Evolutionary conservation across 306 rosid genomes (phyloP).

Genomic region (Casuarina glauca): DNA sequence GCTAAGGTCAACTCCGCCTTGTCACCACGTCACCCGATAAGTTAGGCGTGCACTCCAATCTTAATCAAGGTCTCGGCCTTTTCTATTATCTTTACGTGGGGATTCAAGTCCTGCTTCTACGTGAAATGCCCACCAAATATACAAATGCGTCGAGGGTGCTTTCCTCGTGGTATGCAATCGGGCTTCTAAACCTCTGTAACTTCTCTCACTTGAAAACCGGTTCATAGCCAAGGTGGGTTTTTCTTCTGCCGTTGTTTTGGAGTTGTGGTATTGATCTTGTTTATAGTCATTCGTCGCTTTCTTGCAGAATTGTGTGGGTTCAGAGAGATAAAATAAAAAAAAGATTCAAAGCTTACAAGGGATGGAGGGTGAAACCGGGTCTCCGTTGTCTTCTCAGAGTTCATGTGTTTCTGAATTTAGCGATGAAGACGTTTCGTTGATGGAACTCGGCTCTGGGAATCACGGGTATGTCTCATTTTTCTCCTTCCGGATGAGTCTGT

Average conservation of each 20-base stretch:
- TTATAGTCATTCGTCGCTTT: neutral
- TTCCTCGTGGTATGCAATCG: no score
- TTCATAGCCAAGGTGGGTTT: neutral
- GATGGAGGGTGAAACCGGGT: slow-evolving; percentile 15
- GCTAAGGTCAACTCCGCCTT: no score
- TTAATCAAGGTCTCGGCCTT: no score
- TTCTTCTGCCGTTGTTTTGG: neutral
- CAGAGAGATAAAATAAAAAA: neutral
- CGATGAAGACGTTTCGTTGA: slow-evolving; percentile 12
- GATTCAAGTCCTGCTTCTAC: no score
- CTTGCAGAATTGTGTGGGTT: neutral
- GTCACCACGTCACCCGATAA: no score
- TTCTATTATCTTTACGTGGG: no score
- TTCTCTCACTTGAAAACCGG: neutral
- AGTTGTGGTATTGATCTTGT: no score
- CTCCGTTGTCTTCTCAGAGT: slow-evolving; percentile 2
- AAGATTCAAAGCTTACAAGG: neutral
- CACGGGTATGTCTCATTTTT: slow-evolving; percentile 44
- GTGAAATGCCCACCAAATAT: no score
- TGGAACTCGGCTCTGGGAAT: slow-evolving; percentile 30
- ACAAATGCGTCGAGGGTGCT: no score
- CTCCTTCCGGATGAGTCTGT: neutral
- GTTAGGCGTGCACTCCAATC: no score
- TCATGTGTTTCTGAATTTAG: slow-evolving; percentile 13
- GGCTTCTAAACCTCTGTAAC: neutral